phyloP scores from a whole-genome alignment of 768 basidiomycete species.

The Trametes gibbosa region DNA sequence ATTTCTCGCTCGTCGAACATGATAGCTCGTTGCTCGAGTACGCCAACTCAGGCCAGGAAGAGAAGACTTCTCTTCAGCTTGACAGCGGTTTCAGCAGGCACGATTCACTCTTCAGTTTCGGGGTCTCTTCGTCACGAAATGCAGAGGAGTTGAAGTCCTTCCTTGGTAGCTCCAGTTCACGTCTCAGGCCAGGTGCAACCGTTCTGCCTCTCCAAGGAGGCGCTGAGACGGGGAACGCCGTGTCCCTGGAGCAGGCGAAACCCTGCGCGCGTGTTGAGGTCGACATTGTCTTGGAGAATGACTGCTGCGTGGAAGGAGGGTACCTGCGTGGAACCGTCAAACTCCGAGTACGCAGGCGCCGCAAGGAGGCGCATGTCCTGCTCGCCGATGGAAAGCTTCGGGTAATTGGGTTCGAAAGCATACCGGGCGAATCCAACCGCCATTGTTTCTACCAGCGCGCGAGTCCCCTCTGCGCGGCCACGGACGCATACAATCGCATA shows the following conservation, averaged over 20 bases:
- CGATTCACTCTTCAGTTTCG: conserved; percentile 53
- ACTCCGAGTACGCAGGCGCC: conserved; percentile 55
- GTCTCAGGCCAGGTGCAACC: conserved; percentile 52
- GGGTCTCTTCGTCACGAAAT: conserved; percentile 47
- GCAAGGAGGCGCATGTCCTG: conserved; percentile 55
- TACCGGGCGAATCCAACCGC: conserved; percentile 52
- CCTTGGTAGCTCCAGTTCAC: conserved; percentile 58
- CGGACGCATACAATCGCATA: conserved; percentile 42
- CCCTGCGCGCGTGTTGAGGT: conserved; percentile 74
- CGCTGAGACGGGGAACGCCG: conserved; percentile 17
- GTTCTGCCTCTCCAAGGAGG: conserved; percentile 31
- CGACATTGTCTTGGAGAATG: conserved; percentile 74
- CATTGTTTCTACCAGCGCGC: conserved; percentile 84
- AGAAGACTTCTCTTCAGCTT: not conserved
- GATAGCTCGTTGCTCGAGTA: too few relatives aligned
- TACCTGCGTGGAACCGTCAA: conserved; percentile 67
- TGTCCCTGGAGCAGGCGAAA: conserved; percentile 69
- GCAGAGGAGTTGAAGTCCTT: conserved; percentile 58
- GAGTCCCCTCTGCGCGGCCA: conserved; percentile 47
- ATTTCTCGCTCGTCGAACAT: too few relatives aligned
- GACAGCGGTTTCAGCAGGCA: conserved; percentile 23
- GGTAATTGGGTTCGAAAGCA: conserved; percentile 81
- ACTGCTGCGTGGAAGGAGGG: conserved; percentile 78
- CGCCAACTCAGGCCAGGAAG: not conserved
- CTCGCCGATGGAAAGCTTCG: conserved; percentile 76